Evolutionary conservation across 805 yeast genomes (phyloP).

Genomic region (Saccharomycopsis fibuligera): DNA sequence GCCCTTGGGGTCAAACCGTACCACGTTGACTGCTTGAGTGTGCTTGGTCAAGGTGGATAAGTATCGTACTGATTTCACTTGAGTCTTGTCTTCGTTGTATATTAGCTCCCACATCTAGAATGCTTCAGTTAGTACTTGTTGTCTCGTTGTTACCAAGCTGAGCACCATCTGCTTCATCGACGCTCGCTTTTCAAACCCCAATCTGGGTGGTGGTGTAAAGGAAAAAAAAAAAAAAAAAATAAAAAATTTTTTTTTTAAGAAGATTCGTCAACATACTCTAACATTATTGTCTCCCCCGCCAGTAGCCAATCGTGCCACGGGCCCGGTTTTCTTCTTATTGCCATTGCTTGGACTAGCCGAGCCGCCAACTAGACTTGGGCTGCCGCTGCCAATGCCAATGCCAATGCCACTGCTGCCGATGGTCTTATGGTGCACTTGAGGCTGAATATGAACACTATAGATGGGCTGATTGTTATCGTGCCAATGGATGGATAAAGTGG

Average conservation of each 20-base stretch:
- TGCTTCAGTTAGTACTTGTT: background rate
- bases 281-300: slow-evolving; percentile 94
- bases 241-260: slow-evolving; percentile 18
- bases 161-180: too few species aligned
- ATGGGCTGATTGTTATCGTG: slow-evolving; percentile 72
- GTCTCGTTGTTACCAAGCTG: background rate
- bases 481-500: slow-evolving; percentile 60
- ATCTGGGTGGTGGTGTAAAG: too few species aligned
- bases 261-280: slow-evolving; percentile 45
- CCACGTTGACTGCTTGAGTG: slow-evolving; percentile 91
- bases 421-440: slow-evolving; percentile 25
- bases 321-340: too few species aligned
- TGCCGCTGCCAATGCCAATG: too few species aligned
- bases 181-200: too few species aligned
- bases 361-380: background rate
- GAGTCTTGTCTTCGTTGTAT: slow-evolving; percentile 28
- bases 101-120: slow-evolving; percentile 12
- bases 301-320: slow-evolving; percentile 59
- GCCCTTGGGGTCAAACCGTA: slow-evolving; percentile 71
- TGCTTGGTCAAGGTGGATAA: slow-evolving; percentile 79
- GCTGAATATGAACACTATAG: slow-evolving; percentile 62
- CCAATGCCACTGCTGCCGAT: too few species aligned
- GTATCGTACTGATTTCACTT: slow-evolving; percentile 54
- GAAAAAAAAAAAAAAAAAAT: too few species aligned
- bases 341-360: slow-evolving; percentile 22